Conservation (phyloP, 345 rosid species). For the Pseudoturritis turrita region DNA sequence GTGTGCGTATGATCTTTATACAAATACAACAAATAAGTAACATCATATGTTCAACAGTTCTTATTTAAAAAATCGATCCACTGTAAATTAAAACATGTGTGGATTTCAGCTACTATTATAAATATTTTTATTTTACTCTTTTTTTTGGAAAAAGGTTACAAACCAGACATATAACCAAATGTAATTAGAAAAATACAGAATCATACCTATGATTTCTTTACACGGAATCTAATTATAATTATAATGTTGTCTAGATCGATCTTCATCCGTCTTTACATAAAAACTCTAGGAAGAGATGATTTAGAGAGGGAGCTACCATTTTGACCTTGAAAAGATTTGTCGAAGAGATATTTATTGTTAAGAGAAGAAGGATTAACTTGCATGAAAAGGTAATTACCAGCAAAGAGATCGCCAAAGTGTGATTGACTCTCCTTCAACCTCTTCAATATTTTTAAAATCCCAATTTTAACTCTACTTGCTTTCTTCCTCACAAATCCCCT, state of each 20-base stretch:
- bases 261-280: background rate
- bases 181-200: background rate
- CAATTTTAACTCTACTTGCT: conserved; percentile 28
- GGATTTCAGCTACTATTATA: background rate
- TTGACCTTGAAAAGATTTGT: conserved; percentile 27
- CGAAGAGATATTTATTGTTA: conserved; percentile 28
- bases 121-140: background rate
- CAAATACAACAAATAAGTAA: too few relatives aligned
- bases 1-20: background rate
- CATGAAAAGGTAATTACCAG: conserved; percentile 70
- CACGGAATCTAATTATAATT: background rate
- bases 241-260: background rate
- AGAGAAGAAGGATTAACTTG: conserved; percentile 61
- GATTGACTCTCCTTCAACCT: conserved; percentile 58
- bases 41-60: too few relatives aligned
- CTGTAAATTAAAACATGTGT: background rate
- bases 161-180: background rate
- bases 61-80: too few relatives aligned
- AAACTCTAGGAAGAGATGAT: conserved; percentile 22
- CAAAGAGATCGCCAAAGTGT: conserved; percentile 69
- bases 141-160: background rate
- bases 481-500: conserved; percentile 39
- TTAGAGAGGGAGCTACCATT: conserved; percentile 14
- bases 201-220: background rate
- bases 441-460: conserved; percentile 44